Percentiles rank a stretch among this genome's conserved stretches.
phyloP scores from a whole-genome alignment of 2,329 filamentous ascomycete genomes.

The Ambrosiella beaveri region DNA sequence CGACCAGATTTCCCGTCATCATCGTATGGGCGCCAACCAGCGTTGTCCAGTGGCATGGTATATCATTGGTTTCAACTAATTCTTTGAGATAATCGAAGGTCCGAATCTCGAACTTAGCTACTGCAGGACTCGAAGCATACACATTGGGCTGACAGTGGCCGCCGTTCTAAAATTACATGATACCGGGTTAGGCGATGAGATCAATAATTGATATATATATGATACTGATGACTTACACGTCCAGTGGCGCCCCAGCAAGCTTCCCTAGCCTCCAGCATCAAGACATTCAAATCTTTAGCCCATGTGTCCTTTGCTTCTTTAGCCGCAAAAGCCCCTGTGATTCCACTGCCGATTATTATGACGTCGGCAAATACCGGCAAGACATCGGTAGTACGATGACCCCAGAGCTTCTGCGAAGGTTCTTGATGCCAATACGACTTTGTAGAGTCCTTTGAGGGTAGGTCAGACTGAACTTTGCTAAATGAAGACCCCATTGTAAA shows the following conservation, averaged over 20 bases:
- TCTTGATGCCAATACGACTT: slow-evolving; percentile 58
- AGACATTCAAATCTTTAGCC: slow-evolving; percentile 32
- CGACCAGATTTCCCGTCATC: slow-evolving; percentile 37
- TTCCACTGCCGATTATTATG: slow-evolving; percentile 57
- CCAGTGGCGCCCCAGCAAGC: slow-evolving; percentile 72
- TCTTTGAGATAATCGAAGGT: slow-evolving; percentile 45
- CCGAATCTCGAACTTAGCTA: slow-evolving; percentile 54
- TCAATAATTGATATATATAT: not conserved
- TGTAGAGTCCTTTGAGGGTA: slow-evolving; percentile 45
- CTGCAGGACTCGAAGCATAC: slow-evolving; percentile 40
- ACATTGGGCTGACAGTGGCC: slow-evolving; percentile 60
- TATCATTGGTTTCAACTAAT: slow-evolving; percentile 36
- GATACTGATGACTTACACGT: slow-evolving; percentile 33
- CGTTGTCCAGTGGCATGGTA: slow-evolving; percentile 53
- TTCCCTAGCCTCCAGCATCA: slow-evolving; percentile 64
- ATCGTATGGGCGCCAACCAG: slow-evolving; percentile 48
- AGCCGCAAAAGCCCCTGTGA: slow-evolving; percentile 58
- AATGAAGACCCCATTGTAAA: not conserved
- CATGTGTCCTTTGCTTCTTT: slow-evolving; percentile 36
- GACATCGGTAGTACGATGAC: slow-evolving; percentile 48
- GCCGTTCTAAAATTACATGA: slow-evolving; percentile 34
- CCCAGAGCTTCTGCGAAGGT: slow-evolving; percentile 44
- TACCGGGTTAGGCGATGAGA: not conserved
- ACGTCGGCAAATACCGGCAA: slow-evolving; percentile 49
- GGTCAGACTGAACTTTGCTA: slow-evolving; percentile 25